Base-by-base conservation (phyloP, 2,329 filamentous ascomycete genomes). In the Colletotrichum sublineola region DNA sequence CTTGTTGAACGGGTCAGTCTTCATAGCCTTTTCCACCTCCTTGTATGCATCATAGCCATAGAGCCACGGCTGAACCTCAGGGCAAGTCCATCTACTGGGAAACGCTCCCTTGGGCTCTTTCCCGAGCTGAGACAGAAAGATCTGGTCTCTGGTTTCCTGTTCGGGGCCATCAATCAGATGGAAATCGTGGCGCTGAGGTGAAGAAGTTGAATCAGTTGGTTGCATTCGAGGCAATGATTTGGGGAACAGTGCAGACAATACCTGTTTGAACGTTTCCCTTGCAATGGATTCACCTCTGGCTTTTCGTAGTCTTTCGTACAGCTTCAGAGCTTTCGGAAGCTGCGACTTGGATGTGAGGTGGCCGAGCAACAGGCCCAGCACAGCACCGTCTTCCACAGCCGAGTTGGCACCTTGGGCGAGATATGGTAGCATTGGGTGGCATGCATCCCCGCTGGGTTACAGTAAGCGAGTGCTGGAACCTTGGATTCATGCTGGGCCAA, bases 371-470 rank as follows among this genome's bases (percentile, higher is more conserved):
- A 85, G 82, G 0, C 91, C 91, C 0, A 93, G 80, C 0, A 92
- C 90, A 0, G 91, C 90, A 0, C 91, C 91, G 65, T 94, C 92
- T 77, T 94, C 91, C 1, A 94, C 83, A 0, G 89, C 88, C 0
- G 87, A 90, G 77, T 92, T 92, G 18, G 91, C 91, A 0, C 92
- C 91, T 79, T 90, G 92, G 0, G 89, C 91, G 38, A 90, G 83
- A 74, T 89, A 88, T 3, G 89, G 89, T 2, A 92, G 81, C 89
- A 91, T 91, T 0, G 89, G 87, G 77, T 92, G 90, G 72, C 89
- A 92, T 1, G 88, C 84, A 74, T 92, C 90, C 6, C 90, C 90
- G 1, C 82, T 83, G 57, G 24, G 11, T 36, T 44, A 1, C 5
- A 9, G 33, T 83, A 56, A 76, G 78, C 79, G 36, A 44, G 42